Evolutionary conservation across 179 eudicot species (phyloP).

Genomic region (Carnegiea gigantea): DNA sequence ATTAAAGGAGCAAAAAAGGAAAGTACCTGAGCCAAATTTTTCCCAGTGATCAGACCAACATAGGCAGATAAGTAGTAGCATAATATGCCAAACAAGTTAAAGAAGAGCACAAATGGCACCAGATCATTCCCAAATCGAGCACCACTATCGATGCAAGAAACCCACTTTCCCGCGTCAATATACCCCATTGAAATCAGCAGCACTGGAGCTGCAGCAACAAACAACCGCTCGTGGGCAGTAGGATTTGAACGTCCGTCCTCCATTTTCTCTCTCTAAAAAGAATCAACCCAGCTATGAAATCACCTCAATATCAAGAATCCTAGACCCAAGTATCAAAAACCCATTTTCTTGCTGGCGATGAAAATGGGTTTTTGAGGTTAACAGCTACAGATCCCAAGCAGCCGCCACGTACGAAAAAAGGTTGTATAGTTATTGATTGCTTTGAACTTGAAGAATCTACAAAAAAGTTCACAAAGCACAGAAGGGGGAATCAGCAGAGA

Average conservation of each 20-base stretch:
- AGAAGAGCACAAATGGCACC: slow-evolving; percentile 42
- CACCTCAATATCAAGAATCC: background rate
- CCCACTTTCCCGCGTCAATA: slow-evolving; percentile 98
- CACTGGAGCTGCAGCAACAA: slow-evolving; percentile 56
- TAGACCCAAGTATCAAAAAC: background rate
- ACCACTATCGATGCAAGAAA: slow-evolving; percentile 76
- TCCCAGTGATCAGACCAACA: slow-evolving; percentile 64
- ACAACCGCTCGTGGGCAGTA: slow-evolving; percentile 32
- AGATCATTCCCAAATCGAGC: slow-evolving; percentile 79
- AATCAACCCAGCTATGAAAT: background rate
- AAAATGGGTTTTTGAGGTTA: background rate
- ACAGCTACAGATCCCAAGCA: background rate
- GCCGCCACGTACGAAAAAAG: background rate
- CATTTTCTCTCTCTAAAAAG: slow-evolving; percentile 26
- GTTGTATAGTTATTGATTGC: background rate
- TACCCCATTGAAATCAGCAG: slow-evolving; percentile 66
- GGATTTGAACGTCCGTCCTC: slow-evolving; percentile 30
- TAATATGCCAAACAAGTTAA: slow-evolving; percentile 62
- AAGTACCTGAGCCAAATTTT: slow-evolving; percentile 76
- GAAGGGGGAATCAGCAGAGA: background rate
- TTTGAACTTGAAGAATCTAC: background rate
- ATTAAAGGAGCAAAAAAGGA: background rate
- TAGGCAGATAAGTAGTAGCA: slow-evolving; percentile 82
- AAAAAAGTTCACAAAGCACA: background rate
- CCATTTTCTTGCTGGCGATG: background rate